Base-by-base conservation (phyloP, 2,329 filamentous ascomycete genomes). In the Phaeoacremonium minimum region DNA sequence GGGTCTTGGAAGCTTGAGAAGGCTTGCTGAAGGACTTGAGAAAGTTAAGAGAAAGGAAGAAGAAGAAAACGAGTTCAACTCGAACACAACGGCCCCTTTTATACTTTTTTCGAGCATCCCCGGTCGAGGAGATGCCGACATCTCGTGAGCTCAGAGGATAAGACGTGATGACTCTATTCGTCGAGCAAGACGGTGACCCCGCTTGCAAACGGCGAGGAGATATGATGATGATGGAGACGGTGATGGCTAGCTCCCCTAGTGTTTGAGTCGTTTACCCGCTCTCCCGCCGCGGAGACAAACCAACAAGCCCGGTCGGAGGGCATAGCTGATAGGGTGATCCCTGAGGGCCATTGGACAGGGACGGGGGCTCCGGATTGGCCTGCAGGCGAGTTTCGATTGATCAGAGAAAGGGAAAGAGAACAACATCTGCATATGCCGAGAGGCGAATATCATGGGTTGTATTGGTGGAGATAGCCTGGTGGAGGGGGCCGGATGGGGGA, bases 41-140 rank as follows among this genome's bases (percentile, higher is more conserved):
- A 46, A 51, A 53, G 46, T 51, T 47, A 63, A 60, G 60, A 60
- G 63, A 69, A 71, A 70, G 65, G 64, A 75, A 69, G 67, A 74
- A 71, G 63, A 66, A 75, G 57, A 58, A 64, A 56, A 56, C 40
- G 45, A 44, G 49, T 50, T 52, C 52, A 60, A 57, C 52, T 58
- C 49, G 67, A 70, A 62, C 62, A 73, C 61, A 59, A 62, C 55
- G 52, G 54, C 57, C 60, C 74, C 64, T 79, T 82, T 83, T 83
- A 83, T 83, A 82, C 66, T 69, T 75, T 69, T 75, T 56, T 54
- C 42, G 42, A 48, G 51, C 55, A 49, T 55, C 53, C 55, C 48
- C 43, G 50, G 56, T 48, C 58, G 52, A 52, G 48, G 50, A 56
- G 46, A 50, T 54, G 46, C 46, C 51, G 48, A 47, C 48, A 51